Conservation (phyloP, 371 early-diverging fungal genomes). For the Lichtheimia hyalospora region DNA sequence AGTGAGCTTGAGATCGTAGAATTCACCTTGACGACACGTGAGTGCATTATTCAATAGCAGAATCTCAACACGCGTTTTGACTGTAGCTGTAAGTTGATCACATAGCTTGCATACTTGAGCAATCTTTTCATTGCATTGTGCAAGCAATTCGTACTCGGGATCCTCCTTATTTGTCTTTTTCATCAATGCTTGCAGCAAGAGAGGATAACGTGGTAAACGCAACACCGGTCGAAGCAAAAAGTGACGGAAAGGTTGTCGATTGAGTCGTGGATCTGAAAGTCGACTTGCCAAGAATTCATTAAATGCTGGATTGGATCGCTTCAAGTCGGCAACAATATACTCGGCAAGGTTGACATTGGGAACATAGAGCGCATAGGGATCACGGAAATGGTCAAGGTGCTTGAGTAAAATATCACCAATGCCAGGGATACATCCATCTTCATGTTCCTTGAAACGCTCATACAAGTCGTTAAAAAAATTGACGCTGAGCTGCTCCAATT, state of each 20-base stretch:
- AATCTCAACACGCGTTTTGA: conserved; percentile 16
- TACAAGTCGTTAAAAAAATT: conserved; percentile 63
- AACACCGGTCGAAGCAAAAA: conserved; percentile 60
- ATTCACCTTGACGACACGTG: conserved; percentile 35
- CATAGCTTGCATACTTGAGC: conserved; percentile 14
- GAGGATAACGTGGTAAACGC: conserved; percentile 79
- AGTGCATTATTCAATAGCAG: conserved; percentile 22
- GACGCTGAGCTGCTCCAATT: conserved; percentile 65
- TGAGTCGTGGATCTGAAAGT: conserved; percentile 5
- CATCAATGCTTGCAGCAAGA: conserved; percentile 74
- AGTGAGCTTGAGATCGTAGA: conserved; percentile 64
- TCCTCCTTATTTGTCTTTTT: conserved; percentile 74
- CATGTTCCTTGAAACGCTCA: conserved; percentile 57
- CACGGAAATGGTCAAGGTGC: conserved; percentile 61
- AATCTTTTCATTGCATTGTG: conserved; percentile 61
- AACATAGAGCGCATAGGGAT: conserved; percentile 78
- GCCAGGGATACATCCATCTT: conserved; percentile 56
- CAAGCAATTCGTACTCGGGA: conserved; percentile 68
- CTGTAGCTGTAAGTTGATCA: conserved; percentile 17
- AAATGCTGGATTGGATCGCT: conserved; percentile 51
- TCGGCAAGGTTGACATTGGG: conserved; percentile 77
- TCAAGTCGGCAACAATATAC: conserved; percentile 56
- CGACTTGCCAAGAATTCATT: conserved; percentile 27
- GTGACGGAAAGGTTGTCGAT: conserved; percentile 42
- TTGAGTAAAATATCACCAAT: conserved; percentile 80